Evolutionary conservation across 768 basidiomycete species (phyloP).

Genomic region (Phlebiopsis gigantea): DNA sequence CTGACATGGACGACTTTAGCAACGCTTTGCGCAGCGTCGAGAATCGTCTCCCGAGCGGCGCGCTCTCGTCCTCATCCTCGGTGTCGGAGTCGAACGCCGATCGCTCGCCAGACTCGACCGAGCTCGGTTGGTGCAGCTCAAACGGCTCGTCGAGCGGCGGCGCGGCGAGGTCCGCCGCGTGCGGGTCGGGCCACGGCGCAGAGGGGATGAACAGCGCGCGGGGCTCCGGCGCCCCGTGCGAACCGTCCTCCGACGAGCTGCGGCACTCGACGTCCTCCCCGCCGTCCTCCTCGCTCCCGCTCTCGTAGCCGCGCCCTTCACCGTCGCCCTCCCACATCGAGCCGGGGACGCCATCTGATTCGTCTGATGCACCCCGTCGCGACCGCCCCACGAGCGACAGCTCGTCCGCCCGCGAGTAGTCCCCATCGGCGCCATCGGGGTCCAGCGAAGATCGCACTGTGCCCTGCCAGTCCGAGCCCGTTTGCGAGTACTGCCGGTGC

Average conservation of each 20-base stretch:
- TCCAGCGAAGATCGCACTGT: not conserved
- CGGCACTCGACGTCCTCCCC: not conserved
- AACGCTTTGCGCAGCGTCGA: not conserved
- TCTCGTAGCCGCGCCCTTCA: not conserved
- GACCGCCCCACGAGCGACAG: not conserved
- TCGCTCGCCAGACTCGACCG: not conserved
- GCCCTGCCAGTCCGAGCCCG: not conserved
- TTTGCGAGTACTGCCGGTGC: not conserved
- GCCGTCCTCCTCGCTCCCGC: not conserved
- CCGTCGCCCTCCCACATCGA: not conserved
- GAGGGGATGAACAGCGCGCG: not conserved
- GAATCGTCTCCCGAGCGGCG: not conserved
- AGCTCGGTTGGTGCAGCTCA: not conserved
- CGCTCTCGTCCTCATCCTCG: constrained; percentile 2
- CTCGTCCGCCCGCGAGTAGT: not conserved
- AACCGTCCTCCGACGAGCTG: not conserved
- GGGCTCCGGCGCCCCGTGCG: not conserved
- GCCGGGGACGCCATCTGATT: not conserved
- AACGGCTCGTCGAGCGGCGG: constrained; percentile 2
- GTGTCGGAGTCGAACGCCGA: constrained; percentile 12
- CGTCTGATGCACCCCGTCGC: not conserved
- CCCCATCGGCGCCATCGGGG: not conserved
- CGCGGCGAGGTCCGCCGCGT: not conserved
- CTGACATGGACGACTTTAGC: constrained; percentile 2
- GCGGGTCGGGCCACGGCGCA: not conserved